Evolutionary conservation across 768 basidiomycete species (phyloP).

Genomic region (Suillus americanus): DNA sequence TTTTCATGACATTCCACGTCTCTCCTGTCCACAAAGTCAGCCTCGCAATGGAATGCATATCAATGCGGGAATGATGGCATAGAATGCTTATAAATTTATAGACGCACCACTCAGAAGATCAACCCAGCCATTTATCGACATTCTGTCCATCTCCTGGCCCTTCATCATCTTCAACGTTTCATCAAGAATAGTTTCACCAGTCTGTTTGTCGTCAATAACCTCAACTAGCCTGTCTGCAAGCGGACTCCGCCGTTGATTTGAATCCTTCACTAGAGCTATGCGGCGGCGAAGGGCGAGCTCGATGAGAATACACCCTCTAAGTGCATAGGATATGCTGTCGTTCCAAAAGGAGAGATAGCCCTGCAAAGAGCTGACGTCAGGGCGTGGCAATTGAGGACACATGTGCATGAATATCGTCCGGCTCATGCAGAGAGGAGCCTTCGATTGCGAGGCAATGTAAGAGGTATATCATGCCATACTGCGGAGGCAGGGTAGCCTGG

Average conservation of each 20-base stretch:
- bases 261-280: slow-evolving; percentile 88
- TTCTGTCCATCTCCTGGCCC: slow-evolving; percentile 47
- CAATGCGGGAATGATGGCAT: not conserved
- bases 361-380: slow-evolving; percentile 30
- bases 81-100: not conserved
- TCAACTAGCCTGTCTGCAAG: slow-evolving; percentile 85
- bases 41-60: not conserved
- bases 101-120: slow-evolving; percentile 89
- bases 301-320: slow-evolving; percentile 97
- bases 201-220: slow-evolving; percentile 88
- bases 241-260: slow-evolving; percentile 66
- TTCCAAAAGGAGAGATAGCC: slow-evolving; percentile 99
- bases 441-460: not conserved
- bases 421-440: not conserved
- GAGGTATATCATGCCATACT: slow-evolving; percentile 5
- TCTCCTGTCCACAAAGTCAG: slow-evolving; percentile 61
- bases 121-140: slow-evolving; percentile 90
- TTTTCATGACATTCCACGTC: slow-evolving; percentile 99
- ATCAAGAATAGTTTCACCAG: slow-evolving; percentile 95
- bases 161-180: slow-evolving; percentile 98
- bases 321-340: slow-evolving; percentile 98
- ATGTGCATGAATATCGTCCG: not conserved
- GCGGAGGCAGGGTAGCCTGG: slow-evolving; percentile 14
- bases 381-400: not conserved
- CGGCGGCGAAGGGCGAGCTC: slow-evolving; percentile 94